A percentile compares a stretch with the other conserved stretches of the same genome.
phyloP scores from a whole-genome alignment of 208 protist species.

The Crithidia fasciculata region DNA sequence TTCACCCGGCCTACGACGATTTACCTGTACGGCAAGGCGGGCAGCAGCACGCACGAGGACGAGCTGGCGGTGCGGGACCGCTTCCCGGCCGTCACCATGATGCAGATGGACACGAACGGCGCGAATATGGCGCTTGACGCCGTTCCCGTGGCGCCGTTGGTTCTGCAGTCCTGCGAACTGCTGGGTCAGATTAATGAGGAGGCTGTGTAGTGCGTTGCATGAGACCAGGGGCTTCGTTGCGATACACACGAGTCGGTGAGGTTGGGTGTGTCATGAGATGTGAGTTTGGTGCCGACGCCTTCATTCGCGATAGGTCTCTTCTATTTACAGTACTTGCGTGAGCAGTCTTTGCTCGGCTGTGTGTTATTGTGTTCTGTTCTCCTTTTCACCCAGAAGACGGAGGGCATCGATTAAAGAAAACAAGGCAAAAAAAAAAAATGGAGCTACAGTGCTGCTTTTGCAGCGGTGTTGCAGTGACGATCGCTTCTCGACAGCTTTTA shows the following conservation, averaged over 20 bases:
- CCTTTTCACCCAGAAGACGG: too few relatives aligned
- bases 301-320: neutral
- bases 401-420: too few relatives aligned
- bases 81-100: constrained; percentile 44
- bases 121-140: constrained; percentile 24
- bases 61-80: constrained; percentile 34
- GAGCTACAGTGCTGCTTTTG: too few relatives aligned
- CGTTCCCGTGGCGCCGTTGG: constrained; percentile 22
- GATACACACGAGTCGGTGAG: too few relatives aligned
- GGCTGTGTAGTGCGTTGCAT: neutral
- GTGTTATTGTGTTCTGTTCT: too few relatives aligned
- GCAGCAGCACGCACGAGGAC: constrained; percentile 20
- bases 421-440: too few relatives aligned
- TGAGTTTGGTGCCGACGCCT: neutral
- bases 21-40: constrained; percentile 30
- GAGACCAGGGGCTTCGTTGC: neutral
- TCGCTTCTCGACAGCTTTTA: too few relatives aligned
- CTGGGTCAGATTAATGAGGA: constrained; percentile 49
- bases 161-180: constrained; percentile 56
- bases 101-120: constrained; percentile 37
- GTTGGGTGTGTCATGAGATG: neutral
- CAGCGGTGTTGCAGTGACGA: too few relatives aligned
- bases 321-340: neutral
- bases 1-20: constrained; percentile 60
- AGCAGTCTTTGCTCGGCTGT: too few relatives aligned